Conservation (phyloP, 129 eudicot species). For the Arctium minus region DNA sequence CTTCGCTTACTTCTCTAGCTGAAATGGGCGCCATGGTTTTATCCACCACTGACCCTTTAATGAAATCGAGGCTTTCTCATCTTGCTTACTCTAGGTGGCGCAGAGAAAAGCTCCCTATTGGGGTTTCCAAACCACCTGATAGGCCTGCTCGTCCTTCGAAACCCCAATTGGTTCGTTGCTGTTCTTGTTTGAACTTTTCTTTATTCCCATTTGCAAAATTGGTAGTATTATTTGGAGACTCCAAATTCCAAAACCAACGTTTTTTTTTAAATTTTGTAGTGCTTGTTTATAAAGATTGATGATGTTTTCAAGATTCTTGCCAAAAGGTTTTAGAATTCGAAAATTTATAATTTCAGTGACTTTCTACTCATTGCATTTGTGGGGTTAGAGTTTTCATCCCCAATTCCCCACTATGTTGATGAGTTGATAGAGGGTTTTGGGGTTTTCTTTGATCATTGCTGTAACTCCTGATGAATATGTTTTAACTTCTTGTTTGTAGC, state of each 20-base stretch:
- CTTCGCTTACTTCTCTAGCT: constrained; percentile 44
- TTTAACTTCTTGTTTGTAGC: neutral
- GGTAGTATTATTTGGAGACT: neutral
- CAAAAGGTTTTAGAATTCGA: neutral
- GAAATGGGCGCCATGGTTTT: constrained; percentile 78
- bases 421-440: constrained; percentile 5
- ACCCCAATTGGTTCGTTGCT: constrained; percentile 64
- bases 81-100: constrained; percentile 59
- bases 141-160: constrained; percentile 74
- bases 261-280: neutral
- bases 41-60: constrained; percentile 65
- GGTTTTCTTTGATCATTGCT: neutral
- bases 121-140: constrained; percentile 52
- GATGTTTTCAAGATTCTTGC: neutral
- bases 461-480: neutral
- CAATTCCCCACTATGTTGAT: neutral
- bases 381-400: neutral
- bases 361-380: neutral
- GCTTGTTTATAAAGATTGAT: neutral
- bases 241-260: neutral
- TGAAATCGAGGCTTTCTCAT: constrained; percentile 74
- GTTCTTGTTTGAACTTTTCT: neutral
- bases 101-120: constrained; percentile 50
- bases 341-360: neutral
- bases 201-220: neutral